A percentile compares a stretch with the other conserved stretches of the same genome.
Conservation (phyloP, 202 grass and related monocot species). For the Elaeis oleifera region DNA sequence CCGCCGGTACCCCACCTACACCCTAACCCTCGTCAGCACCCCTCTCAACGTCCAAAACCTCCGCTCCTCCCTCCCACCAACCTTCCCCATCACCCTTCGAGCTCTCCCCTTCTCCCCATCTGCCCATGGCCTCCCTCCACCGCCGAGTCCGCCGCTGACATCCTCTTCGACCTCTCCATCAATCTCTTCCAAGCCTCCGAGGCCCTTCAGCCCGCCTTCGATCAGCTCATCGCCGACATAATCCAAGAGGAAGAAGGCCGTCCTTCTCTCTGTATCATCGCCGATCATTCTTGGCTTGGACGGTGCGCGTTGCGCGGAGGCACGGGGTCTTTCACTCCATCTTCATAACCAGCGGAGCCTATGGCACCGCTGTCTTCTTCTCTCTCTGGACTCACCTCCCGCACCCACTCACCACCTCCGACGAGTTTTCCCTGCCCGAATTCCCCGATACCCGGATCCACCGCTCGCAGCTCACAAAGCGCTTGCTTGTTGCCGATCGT, state of each 20-base stretch:
- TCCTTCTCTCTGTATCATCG: constrained; percentile 16
- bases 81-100: constrained; percentile 12
- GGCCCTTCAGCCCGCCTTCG: constrained; percentile 28
- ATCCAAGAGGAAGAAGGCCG: neutral
- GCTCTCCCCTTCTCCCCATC: constrained; percentile 26
- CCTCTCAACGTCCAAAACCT: constrained; percentile 22
- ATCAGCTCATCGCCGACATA: constrained; percentile 9
- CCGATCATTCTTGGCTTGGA: constrained; percentile 33
- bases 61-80: constrained; percentile 10
- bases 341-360: constrained; percentile 23
- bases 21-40: constrained; percentile 45
- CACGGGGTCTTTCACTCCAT: constrained; percentile 18
- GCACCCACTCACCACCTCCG: constrained; percentile 18
- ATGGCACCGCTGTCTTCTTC: constrained; percentile 40
- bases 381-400: constrained; percentile 59
- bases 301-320: constrained; percentile 17
- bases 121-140: constrained; percentile 16
- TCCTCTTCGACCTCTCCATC: constrained; percentile 25
- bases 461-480: constrained; percentile 45
- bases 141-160: constrained; percentile 10
- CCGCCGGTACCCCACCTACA: constrained; percentile 3
- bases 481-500: constrained; percentile 30
- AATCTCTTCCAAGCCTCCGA: constrained; percentile 23
- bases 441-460: constrained; percentile 50
- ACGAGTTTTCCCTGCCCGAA: constrained; percentile 43